Percentiles rank a stretch among this genome's conserved stretches.
Evolutionary conservation across 345 rosid species (phyloP).

Genomic region (Boechera retrofracta): DNA sequence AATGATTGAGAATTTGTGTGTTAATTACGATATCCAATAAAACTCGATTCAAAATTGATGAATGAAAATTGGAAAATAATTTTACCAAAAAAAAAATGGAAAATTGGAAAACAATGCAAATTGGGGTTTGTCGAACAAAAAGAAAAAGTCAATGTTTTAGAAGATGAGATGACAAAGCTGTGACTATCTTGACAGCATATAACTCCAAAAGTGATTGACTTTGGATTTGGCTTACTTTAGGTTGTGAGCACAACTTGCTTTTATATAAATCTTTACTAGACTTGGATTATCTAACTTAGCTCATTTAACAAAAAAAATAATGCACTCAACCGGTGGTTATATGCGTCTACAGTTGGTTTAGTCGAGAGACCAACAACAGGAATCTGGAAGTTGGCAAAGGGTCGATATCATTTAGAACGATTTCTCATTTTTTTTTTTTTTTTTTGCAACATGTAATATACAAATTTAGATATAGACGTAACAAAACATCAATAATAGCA

Average conservation of each 20-base stretch:
- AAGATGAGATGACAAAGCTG: constrained; percentile 29
- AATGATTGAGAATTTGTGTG: not conserved
- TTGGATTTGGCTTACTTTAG: not conserved
- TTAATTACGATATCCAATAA: not conserved
- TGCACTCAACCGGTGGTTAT: not conserved
- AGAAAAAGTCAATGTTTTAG: not conserved
- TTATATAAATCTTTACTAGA: not conserved
- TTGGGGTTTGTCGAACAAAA: not conserved
- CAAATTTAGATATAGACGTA: not conserved
- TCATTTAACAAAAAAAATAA: not conserved
- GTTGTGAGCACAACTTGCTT: constrained; percentile 20
- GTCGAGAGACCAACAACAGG: not conserved
- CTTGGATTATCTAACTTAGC: constrained; percentile 22
- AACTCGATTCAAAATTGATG: not conserved
- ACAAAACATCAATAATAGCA: not conserved
- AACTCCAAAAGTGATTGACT: constrained; percentile 38
- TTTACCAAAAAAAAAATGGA: no score
- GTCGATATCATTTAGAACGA: not conserved
- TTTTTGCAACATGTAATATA: not conserved
- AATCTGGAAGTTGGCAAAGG: not conserved
- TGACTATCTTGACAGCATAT: constrained; percentile 3
- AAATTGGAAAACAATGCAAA: not conserved
- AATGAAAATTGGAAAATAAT: not conserved
- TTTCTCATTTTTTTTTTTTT: not conserved
- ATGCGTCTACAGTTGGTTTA: not conserved